Evolutionary conservation across 164 flowering plant species (phyloP).

Genomic region (Magnolia kwangsiensis): DNA sequence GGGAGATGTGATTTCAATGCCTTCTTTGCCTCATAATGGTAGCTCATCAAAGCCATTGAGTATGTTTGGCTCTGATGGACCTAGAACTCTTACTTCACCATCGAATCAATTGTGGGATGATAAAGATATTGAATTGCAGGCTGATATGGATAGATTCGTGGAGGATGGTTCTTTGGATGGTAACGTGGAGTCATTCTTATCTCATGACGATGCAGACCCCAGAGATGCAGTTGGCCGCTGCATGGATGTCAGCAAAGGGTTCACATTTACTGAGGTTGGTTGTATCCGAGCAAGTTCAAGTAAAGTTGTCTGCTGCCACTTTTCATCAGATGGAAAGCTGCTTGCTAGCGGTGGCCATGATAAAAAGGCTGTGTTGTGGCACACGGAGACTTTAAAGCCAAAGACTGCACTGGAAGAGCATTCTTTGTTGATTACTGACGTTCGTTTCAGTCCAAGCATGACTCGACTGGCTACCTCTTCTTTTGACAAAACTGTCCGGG

Average conservation of each 20-base stretch:
- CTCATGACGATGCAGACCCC: slow-evolving; percentile 85
- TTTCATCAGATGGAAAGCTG: slow-evolving; percentile 94
- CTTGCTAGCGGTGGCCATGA: slow-evolving; percentile 98
- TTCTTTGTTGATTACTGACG: slow-evolving; percentile 56
- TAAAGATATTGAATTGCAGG: slow-evolving; percentile 77
- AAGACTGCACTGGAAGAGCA: slow-evolving; percentile 75
- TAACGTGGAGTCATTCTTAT: slow-evolving; percentile 91
- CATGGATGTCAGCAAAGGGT: slow-evolving; percentile 87
- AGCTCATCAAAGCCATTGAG: slow-evolving; percentile 75
- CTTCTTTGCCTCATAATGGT: slow-evolving; percentile 67
- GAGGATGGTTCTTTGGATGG: slow-evolving; percentile 93
- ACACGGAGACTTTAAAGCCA: slow-evolving; percentile 45
- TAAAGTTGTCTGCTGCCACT: slow-evolving; percentile 88
- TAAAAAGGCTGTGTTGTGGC: slow-evolving; percentile 77
- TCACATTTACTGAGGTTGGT: slow-evolving; percentile 65
- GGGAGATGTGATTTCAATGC: slow-evolving; percentile 94
- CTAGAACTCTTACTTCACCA: slow-evolving; percentile 83
- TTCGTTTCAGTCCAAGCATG: slow-evolving; percentile 70
- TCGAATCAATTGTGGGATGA: slow-evolving; percentile 97
- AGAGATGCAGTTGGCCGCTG: slow-evolving; percentile 76
- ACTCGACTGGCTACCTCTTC: slow-evolving; percentile 76
- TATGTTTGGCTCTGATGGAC: slow-evolving; percentile 77
- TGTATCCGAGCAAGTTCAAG: slow-evolving; percentile 66
- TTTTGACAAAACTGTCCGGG: slow-evolving; percentile 68
- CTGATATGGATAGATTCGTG: slow-evolving; percentile 86